These are phyloP conservation scores for Phytophthora pluvialis DNA, from an alignment of 352 stramenopile species.

Conservation along the genomic window DNA sequence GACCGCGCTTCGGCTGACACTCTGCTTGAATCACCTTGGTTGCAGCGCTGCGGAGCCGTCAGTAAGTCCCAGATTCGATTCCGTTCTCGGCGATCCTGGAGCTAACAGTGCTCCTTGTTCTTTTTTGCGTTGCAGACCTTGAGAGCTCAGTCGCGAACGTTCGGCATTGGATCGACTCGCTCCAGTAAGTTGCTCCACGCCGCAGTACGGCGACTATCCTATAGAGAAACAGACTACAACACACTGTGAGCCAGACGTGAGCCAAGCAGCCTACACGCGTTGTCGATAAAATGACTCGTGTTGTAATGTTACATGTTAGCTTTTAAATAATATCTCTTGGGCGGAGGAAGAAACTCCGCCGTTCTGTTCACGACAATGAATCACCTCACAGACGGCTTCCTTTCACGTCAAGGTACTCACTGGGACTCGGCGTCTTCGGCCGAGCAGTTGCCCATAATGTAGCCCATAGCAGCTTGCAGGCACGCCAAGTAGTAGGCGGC, in stretches of 20 bases:
- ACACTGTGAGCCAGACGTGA: slow-evolving; percentile 10
- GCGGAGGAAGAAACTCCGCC: slow-evolving; percentile 22
- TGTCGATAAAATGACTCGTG: slow-evolving; percentile 28
- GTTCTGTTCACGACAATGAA: slow-evolving; percentile 29
- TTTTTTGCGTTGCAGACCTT: slow-evolving; percentile 22
- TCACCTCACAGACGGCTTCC: slow-evolving; percentile 16
- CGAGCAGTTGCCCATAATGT: slow-evolving; percentile 63
- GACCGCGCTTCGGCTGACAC: slow-evolving; percentile 67
- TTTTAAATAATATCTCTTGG: slow-evolving; percentile 41
- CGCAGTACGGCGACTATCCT: not conserved
- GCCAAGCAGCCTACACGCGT: slow-evolving; percentile 10
- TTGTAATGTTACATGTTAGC: slow-evolving; percentile 47
- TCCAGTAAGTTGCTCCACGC: slow-evolving; percentile 44
- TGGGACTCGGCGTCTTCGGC: slow-evolving; percentile 26
- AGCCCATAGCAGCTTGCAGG: slow-evolving; percentile 77
- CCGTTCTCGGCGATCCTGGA: slow-evolving; percentile 32
- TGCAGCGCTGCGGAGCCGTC: slow-evolving; percentile 64
- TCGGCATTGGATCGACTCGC: slow-evolving; percentile 72
- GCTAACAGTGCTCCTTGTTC: slow-evolving; percentile 22
- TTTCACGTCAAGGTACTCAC: slow-evolving; percentile 18
- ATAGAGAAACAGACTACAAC: slow-evolving; percentile 13
- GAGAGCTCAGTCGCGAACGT: slow-evolving; percentile 56
- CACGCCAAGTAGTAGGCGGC: slow-evolving; percentile 86
- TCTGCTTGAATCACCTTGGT: slow-evolving; percentile 76
- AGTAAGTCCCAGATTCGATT: slow-evolving; percentile 50